phyloP scores from a whole-genome alignment of 768 basidiomycete genomes.

The Lentinula boryana region DNA sequence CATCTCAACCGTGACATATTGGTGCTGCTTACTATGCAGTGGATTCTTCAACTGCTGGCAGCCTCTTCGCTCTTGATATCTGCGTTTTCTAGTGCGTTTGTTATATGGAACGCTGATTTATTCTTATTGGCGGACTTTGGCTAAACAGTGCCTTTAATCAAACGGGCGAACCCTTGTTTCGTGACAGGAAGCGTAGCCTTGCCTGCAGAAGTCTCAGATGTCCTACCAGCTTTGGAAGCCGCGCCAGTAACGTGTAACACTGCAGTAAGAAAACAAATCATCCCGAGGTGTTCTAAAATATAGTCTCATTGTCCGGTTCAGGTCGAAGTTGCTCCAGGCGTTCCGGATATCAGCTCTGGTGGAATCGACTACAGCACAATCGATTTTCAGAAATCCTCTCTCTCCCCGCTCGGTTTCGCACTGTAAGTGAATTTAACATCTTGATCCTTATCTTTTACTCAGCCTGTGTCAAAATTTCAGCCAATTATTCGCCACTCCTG shows the following conservation, averaged over 20 bases:
- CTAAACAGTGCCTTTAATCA: constrained; percentile 12
- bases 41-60: too few relatives aligned
- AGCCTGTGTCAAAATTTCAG: neutral
- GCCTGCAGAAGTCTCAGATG: constrained; percentile 19
- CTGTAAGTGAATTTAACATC: constrained; percentile 7
- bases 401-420: constrained; percentile 21
- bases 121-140: too few relatives aligned
- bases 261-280: constrained; percentile 3
- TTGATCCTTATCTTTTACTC: too few relatives aligned
- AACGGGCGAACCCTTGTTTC: constrained; percentile 20
- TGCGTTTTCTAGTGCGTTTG: too few relatives aligned
- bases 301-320: neutral
- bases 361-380: constrained; percentile 19
- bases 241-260: constrained; percentile 17
- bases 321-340: constrained; percentile 19
- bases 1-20: too few relatives aligned
- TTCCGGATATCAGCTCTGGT: constrained; percentile 19
- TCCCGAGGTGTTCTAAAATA: too few relatives aligned
- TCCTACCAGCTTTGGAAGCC: constrained; percentile 13
- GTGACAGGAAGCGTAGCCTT: constrained; percentile 21
- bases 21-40: too few relatives aligned
- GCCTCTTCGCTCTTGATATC: too few relatives aligned
- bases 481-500: constrained; percentile 17
- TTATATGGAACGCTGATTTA: too few relatives aligned
- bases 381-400: constrained; percentile 21